Conservation (phyloP, 2,329 filamentous ascomycete genomes). For the Diplodia scrobiculata region DNA sequence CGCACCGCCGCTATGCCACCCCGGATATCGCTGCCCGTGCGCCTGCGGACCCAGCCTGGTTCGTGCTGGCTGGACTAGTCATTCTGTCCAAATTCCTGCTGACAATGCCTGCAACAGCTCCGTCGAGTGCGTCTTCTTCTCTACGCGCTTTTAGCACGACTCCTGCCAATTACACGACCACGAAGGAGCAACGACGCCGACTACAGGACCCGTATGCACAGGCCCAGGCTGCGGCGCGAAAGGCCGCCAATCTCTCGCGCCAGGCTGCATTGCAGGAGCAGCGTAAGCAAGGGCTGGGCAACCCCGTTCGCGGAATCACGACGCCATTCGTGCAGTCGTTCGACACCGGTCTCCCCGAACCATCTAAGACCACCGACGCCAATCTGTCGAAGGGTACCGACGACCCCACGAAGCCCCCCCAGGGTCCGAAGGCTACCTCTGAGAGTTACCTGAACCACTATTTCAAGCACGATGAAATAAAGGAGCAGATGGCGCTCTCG, state of each 20-base stretch:
- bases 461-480: slow-evolving; percentile 67
- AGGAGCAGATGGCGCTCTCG: slow-evolving; percentile 67
- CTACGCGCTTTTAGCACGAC: slow-evolving; percentile 63
- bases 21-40: slow-evolving; percentile 49
- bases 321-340: slow-evolving; percentile 86
- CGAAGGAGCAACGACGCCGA: slow-evolving; percentile 54
- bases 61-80: slow-evolving; percentile 13
- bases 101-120: slow-evolving; percentile 17
- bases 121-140: slow-evolving; percentile 49
- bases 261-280: slow-evolving; percentile 68
- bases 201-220: slow-evolving; percentile 77
- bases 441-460: slow-evolving; percentile 70
- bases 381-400: slow-evolving; percentile 33
- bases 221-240: slow-evolving; percentile 79
- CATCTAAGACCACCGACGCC: slow-evolving; percentile 20
- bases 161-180: slow-evolving; percentile 60
- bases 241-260: slow-evolving; percentile 77
- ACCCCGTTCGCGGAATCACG: slow-evolving; percentile 74
- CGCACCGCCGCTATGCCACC: slow-evolving; percentile 48
- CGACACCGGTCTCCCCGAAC: slow-evolving; percentile 57
- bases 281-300: slow-evolving; percentile 67
- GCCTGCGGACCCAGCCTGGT: slow-evolving; percentile 49
- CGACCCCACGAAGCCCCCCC: slow-evolving; percentile 11
- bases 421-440: slow-evolving; percentile 35
- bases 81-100: not conserved